Evolutionary conservation across 768 basidiomycete genomes (phyloP), one percentile per base, ranked within the genome.

Genomic region (Leucosporidium creatinivorum): DNA sequence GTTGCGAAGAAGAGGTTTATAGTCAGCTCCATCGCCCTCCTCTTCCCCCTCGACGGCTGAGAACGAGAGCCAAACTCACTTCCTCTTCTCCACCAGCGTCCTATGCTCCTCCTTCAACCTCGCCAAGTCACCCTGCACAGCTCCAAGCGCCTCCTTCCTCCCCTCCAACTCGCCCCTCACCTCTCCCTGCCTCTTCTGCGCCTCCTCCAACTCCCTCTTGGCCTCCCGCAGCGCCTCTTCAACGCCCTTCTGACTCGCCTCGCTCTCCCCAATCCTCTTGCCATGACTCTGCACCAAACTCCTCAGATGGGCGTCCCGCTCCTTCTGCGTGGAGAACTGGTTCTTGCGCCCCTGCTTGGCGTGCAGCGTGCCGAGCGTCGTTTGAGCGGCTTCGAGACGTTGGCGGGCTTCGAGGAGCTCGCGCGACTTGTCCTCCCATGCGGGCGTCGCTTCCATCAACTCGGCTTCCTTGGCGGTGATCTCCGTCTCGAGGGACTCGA

Each of bases 331-430:
- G 26, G 85, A 80, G 80, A 96, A 99, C 74, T 88, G 89, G 60
- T 86, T 85, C 49, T 87, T 82, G 26, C 96, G 87, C 3, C 93
- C 93, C 77, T 91, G 92, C 76, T 98, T 98, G 3, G 89, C 87
- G 75, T 88, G 92, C 1, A 99, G 81, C 0, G 88, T 84, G 1
- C 84, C 82, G 4, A 97, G 79, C 56, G 82, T 83, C 1, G 89
- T 86, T 60, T 84, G 85, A 0, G 86, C 86, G 50, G 87, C 85
- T 68, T 93, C 91, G 70, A 96, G 79, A 75, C 67, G 84, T 84
- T 79, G 87, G 85, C 55, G 82, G 75, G 56, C 72, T 1, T 73
- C 70, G 52, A 73, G 67, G 67, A 80, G 79, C 76, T 78, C 78
- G 84, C 86, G 54, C 75, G 79, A 2, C 76, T 78, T 49, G 81